Evolutionary conservation across 1,284 basidiomycete species (phyloP).

Genomic region (Austropuccinia psidii): DNA sequence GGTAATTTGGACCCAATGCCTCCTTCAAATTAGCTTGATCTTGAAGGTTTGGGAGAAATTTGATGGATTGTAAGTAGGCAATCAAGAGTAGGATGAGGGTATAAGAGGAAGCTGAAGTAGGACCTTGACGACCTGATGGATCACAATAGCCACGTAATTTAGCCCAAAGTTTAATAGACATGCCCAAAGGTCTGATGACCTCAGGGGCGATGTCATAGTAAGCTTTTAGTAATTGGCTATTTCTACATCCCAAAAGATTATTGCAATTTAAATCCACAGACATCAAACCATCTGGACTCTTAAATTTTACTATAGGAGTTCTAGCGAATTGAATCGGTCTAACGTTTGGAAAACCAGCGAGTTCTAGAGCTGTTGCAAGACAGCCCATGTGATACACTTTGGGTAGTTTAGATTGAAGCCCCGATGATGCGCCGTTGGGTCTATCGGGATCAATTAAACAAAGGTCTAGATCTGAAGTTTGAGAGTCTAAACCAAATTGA

Average conservation of each 20-base stretch:
- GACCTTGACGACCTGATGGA: conserved; percentile 15
- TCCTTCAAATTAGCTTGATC: neutral
- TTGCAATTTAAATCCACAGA: conserved; percentile 22
- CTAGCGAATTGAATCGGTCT: conserved; percentile 3
- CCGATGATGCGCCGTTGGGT: neutral
- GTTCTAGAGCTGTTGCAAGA: neutral
- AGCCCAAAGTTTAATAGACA: conserved; percentile 29
- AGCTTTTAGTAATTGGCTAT: conserved; percentile 3
- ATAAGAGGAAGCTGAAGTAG: conserved; percentile 6
- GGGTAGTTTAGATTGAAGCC: neutral
- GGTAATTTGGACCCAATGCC: neutral
- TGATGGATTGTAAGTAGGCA: conserved; percentile 19
- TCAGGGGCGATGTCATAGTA: conserved; percentile 6
- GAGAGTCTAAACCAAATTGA: conserved; percentile 11
- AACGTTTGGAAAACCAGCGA: neutral
- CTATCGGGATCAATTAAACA: conserved; percentile 20
- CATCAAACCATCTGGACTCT: neutral
- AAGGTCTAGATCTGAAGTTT: conserved; percentile 18
- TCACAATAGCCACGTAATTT: conserved; percentile 24
- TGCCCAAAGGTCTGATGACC: conserved; percentile 3
- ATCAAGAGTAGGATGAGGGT: conserved; percentile 23
- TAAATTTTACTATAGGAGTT: conserved; percentile 10
- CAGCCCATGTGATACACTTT: conserved; percentile 1
- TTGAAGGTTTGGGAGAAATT: conserved; percentile 23
- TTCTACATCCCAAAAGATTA: conserved; percentile 12